Evolutionary conservation across 305 asterid genomes (phyloP).

Genomic region (Fraxinus paxiana): DNA sequence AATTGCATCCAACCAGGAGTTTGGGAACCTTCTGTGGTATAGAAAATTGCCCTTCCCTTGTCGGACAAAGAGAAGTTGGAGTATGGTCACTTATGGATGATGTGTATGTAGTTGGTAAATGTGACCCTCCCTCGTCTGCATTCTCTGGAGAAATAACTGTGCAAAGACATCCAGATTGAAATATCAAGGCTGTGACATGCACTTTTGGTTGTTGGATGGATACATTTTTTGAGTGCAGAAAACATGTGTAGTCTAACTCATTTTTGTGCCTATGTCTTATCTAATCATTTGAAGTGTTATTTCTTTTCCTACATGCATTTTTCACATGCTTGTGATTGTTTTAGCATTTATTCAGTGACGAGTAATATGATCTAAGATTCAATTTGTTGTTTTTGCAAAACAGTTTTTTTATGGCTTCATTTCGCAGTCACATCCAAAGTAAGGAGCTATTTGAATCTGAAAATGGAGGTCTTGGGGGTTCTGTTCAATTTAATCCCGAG

Average conservation of each 20-base stretch:
- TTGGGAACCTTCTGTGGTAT: not conserved
- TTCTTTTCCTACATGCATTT: not conserved
- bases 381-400: conserved; percentile 46
- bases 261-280: not conserved
- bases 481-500: conserved; percentile 34
- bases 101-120: not conserved
- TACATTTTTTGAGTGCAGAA: conserved; percentile 3
- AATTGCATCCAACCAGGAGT: not conserved
- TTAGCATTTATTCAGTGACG: conserved; percentile 8
- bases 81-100: not conserved
- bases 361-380: conserved; percentile 35
- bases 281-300: not conserved
- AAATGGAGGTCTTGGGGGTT: conserved; percentile 30
- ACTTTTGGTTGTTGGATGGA: conserved; percentile 5
- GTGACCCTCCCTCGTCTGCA: not conserved
- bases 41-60: not conserved
- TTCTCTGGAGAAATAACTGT: not conserved
- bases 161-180: not conserved
- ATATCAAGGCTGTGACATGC: conserved; percentile 1
- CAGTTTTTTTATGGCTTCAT: conserved; percentile 86
- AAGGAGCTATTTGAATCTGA: conserved; percentile 48
- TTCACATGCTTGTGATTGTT: not conserved
- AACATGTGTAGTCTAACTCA: not conserved
- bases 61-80: not conserved
- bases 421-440: conserved; percentile 65